Evolutionary conservation across 257 asterid species (phyloP).

Genomic region (Capsicum rhomboideum): DNA sequence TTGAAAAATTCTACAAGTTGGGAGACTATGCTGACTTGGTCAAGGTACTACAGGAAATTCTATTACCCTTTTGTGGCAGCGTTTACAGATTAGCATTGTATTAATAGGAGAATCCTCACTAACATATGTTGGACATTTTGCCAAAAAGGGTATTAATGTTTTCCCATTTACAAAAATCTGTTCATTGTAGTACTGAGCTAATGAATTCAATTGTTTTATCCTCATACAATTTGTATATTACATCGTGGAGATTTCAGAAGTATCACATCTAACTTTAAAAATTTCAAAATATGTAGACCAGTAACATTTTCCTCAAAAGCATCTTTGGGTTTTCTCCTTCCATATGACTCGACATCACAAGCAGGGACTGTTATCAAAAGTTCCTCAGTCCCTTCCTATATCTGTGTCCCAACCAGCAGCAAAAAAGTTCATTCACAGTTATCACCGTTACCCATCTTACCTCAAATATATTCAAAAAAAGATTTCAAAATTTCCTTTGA

Average conservation of each 20-base stretch:
- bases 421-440: not conserved
- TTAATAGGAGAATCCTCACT: not conserved
- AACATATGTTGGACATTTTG: not conserved
- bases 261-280: not conserved
- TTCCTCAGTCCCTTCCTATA: not conserved
- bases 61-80: not conserved
- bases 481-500: not conserved
- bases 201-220: not conserved
- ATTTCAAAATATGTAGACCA: not conserved
- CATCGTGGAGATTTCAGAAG: not conserved
- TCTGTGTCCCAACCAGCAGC: not conserved
- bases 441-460: not conserved
- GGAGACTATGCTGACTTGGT: constrained; percentile 60
- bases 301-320: not conserved
- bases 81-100: not conserved
- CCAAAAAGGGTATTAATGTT: not conserved
- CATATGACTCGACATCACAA: not conserved
- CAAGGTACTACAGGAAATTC: constrained; percentile 40
- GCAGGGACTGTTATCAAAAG: not conserved
- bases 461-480: not conserved
- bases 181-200: not conserved
- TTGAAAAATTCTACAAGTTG: constrained; percentile 54
- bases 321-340: not conserved
- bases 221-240: not conserved
- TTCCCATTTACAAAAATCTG: not conserved